Percentiles rank a stretch among this genome's conserved stretches.
Conservation (phyloP, 495 filamentous ascomycete species). For the Daldinia bambusicola region DNA sequence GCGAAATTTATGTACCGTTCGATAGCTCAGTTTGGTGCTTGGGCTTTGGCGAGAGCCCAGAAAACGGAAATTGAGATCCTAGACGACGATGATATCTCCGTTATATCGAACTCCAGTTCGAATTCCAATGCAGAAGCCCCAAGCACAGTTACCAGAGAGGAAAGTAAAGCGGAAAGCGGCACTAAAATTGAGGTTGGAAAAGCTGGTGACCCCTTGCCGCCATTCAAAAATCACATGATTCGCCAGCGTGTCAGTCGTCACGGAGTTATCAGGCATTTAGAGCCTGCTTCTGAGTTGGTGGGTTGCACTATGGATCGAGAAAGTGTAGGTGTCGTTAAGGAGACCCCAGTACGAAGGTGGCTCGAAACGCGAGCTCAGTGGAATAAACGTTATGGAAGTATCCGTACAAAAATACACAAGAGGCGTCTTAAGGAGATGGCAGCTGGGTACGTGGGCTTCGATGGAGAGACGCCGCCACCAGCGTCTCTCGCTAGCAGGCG, state of each 20-base stretch:
- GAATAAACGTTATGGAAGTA: conserved; percentile 73
- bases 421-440: conserved; percentile 75
- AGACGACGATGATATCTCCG: conserved; percentile 78
- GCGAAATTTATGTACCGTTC: conserved; percentile 94
- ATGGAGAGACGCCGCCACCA: conserved; percentile 82
- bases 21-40: conserved; percentile 90
- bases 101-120: conserved; percentile 72
- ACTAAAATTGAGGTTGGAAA: conserved; percentile 67
- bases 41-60: conserved; percentile 86
- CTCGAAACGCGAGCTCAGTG: conserved; percentile 73
- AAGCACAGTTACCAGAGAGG: conserved; percentile 28
- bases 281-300: conserved; percentile 67
- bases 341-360: conserved; percentile 84
- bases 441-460: conserved; percentile 73
- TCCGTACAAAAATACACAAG: conserved; percentile 74
- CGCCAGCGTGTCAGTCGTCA: conserved; percentile 83
- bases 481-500: conserved; percentile 80
- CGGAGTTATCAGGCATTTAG: conserved; percentile 74
- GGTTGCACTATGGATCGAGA: conserved; percentile 69
- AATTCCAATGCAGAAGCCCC: conserved; percentile 58
- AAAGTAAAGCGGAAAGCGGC: conserved; percentile 13
- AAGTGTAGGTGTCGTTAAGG: conserved; percentile 81
- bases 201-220: conserved; percentile 82
- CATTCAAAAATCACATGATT: conserved; percentile 87
- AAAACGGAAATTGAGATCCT: conserved; percentile 79